phyloP scores from a whole-genome alignment of 164 flowering plant genomes.

The Stephania yunnanensis region DNA sequence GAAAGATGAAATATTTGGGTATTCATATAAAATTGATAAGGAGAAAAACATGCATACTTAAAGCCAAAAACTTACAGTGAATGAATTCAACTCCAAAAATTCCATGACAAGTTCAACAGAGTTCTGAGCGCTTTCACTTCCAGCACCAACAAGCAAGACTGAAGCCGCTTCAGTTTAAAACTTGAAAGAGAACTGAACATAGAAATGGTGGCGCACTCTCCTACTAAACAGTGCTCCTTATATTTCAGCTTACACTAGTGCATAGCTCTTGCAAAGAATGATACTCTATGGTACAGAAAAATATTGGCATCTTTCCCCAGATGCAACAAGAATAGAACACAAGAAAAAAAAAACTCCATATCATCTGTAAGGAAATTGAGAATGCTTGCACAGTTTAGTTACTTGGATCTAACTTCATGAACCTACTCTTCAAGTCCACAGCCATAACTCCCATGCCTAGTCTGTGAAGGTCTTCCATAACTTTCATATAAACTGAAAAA shows the following conservation, averaged over 20 bases:
- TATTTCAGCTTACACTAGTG: background rate
- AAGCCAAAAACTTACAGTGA: background rate
- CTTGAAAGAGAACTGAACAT: background rate
- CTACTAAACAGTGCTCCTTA: background rate
- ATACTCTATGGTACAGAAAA: background rate
- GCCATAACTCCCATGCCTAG: constrained; percentile 28
- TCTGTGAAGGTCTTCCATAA: constrained; percentile 30
- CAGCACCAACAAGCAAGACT: background rate
- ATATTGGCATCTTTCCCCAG: background rate
- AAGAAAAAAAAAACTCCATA: background rate
- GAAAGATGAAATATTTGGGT: too few species aligned
- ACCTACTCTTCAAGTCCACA: constrained; percentile 32
- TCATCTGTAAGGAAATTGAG: background rate
- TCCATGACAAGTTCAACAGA: background rate
- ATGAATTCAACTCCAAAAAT: background rate
- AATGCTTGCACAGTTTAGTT: background rate
- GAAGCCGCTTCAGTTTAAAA: background rate
- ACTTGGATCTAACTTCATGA: constrained; percentile 10
- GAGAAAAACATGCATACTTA: background rate
- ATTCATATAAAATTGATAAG: background rate
- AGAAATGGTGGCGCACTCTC: background rate
- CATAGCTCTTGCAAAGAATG: background rate
- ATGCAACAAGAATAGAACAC: background rate
- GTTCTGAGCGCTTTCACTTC: background rate
- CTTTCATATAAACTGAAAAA: constrained; percentile 32